Evolutionary conservation across 345 rosid species (phyloP).

Genomic region (Cardamine occulta): DNA sequence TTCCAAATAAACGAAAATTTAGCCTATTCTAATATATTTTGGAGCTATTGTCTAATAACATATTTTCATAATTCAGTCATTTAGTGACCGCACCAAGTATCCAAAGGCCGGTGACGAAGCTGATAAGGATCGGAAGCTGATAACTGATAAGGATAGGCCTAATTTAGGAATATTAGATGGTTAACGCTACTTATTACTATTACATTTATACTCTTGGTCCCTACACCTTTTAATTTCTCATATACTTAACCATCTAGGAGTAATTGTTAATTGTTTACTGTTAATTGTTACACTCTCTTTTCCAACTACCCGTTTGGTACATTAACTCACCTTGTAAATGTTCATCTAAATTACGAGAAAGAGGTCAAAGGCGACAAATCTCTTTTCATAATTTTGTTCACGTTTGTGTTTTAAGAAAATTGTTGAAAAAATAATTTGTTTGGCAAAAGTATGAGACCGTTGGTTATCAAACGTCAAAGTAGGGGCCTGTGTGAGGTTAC

Average conservation of each 20-base stretch:
- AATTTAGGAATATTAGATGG: neutral
- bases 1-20: neutral
- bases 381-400: conserved; percentile 13
- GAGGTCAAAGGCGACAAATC: conserved; percentile 18
- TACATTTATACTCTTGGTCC: conserved; percentile 29
- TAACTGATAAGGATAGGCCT: conserved; percentile 10
- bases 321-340: conserved; percentile 16
- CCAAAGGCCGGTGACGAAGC: conserved; percentile 1
- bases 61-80: neutral
- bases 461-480: conserved; percentile 32
- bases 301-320: conserved; percentile 5
- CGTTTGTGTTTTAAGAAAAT: neutral
- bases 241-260: neutral
- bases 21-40: conserved; percentile 9
- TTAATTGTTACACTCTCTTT: neutral
- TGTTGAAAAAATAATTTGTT: neutral
- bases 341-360: neutral
- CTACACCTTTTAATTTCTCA: conserved; percentile 24
- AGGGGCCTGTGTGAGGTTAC: neutral
- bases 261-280: neutral
- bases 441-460: conserved; percentile 14
- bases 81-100: neutral
- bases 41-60: conserved; percentile 2
- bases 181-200: conserved; percentile 19
- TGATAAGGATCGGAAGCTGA: neutral